phyloP scores from a whole-genome alignment of 2,329 filamentous ascomycete species.

The Reticulascus tulasneorum region DNA sequence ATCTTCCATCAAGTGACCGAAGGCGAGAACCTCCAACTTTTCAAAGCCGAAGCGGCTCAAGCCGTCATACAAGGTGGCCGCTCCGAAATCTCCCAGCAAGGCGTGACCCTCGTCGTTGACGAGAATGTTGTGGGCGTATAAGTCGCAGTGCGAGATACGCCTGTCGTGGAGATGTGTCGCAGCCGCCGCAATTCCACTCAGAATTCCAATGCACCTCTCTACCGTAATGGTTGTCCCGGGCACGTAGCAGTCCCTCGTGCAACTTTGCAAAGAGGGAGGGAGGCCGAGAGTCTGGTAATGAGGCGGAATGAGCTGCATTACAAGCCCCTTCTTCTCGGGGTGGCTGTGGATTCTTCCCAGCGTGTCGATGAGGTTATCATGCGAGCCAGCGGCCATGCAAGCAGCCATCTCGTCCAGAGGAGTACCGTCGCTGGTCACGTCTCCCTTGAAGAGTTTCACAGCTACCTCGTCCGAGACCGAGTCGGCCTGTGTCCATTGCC shows the following conservation, averaged over 20 bases:
- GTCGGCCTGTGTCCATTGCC: constrained; percentile 26
- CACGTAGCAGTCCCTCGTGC: constrained; percentile 41
- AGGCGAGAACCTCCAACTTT: constrained; percentile 42
- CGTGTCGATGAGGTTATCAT: constrained; percentile 41
- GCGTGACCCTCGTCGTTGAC: constrained; percentile 35
- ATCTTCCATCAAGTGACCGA: constrained; percentile 43
- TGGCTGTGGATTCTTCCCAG: constrained; percentile 39
- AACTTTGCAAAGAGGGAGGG: constrained; percentile 39
- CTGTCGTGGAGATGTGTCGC: constrained; percentile 38
- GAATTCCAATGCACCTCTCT: constrained; percentile 28
- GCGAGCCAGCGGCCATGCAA: constrained; percentile 39
- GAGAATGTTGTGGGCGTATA: constrained; percentile 46
- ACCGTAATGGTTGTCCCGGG: constrained; percentile 23
- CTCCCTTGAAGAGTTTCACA: constrained; percentile 45
- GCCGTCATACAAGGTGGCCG: constrained; percentile 39
- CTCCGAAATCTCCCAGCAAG: constrained; percentile 43
- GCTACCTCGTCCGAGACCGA: constrained; percentile 33
- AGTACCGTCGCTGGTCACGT: constrained; percentile 41
- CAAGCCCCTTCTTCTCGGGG: constrained; percentile 35
- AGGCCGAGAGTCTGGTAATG: constrained; percentile 37
- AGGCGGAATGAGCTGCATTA: constrained; percentile 43
- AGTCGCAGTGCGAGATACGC: constrained; percentile 41
- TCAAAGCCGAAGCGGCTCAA: constrained; percentile 26
- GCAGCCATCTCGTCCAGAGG: constrained; percentile 47
- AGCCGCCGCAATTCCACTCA: constrained; percentile 36